phyloP scores from a whole-genome alignment of 805 yeast genomes.

The Cyberlindnera mississippiensis region DNA sequence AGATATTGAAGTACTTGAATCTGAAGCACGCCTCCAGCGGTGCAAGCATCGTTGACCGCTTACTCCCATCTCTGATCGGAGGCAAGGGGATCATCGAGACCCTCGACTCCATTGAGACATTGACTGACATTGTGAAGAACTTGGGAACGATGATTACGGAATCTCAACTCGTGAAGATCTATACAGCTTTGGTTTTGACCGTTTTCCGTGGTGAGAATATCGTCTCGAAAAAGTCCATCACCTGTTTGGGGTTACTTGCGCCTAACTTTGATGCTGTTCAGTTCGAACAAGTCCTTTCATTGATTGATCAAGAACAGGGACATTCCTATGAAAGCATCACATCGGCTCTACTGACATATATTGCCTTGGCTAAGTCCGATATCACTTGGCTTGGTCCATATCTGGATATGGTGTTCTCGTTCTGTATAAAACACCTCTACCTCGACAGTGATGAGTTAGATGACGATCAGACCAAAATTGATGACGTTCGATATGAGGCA shows the following conservation, averaged over 20 bases:
- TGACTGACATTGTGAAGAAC: conserved; percentile 50
- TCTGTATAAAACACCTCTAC: conserved; percentile 25
- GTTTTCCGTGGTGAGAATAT: conserved; percentile 40
- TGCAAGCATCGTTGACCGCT: conserved; percentile 30
- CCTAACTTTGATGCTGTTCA: conserved; percentile 25
- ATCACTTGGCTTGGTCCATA: conserved; percentile 22
- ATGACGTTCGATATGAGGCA: conserved; percentile 50
- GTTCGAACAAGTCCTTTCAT: conserved; percentile 22
- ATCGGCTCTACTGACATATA: conserved; percentile 20
- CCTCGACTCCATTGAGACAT: conserved; percentile 58
- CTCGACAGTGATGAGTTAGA: conserved; percentile 29
- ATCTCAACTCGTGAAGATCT: conserved; percentile 31
- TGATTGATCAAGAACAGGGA: conserved; percentile 19
- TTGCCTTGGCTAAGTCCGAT: conserved; percentile 28
- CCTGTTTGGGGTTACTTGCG: conserved; percentile 44
- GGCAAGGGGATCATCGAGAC: conserved; percentile 31
- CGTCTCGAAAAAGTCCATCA: conserved; percentile 47
- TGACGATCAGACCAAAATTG: conserved; percentile 40
- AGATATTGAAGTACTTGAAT: conserved; percentile 25
- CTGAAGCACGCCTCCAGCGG: conserved; percentile 24
- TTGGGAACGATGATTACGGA: conserved; percentile 40
- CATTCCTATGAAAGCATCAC: conserved; percentile 22
- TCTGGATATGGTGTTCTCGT: conserved; percentile 20
- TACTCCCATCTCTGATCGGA: conserved; percentile 36
- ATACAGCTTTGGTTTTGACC: conserved; percentile 32